A percentile compares a stretch with the other conserved stretches of the same genome.
Evolutionary conservation across 2,329 filamentous ascomycete genomes (phyloP).

Genomic region (Trichoderma semiorbis): DNA sequence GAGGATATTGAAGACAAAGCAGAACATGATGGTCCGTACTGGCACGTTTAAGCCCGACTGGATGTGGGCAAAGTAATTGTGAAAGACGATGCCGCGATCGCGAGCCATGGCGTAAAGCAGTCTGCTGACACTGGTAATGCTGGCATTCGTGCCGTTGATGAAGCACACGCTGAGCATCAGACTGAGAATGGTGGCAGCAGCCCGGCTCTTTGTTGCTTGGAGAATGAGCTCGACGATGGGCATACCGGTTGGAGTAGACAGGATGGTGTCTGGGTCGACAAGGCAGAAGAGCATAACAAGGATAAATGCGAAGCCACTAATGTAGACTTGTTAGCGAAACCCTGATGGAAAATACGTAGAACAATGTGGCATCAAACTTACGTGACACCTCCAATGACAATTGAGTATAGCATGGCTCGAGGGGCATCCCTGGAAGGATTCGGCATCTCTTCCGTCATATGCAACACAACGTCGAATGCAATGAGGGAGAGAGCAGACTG

Average conservation of each 20-base stretch:
- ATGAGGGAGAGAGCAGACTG: slow-evolving; percentile 9
- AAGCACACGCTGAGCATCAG: slow-evolving; percentile 3
- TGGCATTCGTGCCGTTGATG: slow-evolving; percentile 10
- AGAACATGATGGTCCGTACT: slow-evolving; percentile 12
- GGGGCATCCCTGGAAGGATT: not conserved
- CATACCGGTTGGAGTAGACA: not conserved
- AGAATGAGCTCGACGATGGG: slow-evolving; percentile 11
- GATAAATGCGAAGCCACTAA: not conserved
- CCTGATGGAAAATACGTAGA: not conserved
- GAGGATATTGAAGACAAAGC: slow-evolving; percentile 7
- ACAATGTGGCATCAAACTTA: not conserved
- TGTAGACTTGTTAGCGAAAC: not conserved
- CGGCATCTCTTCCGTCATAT: slow-evolving; percentile 14
- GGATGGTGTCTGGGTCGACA: not conserved
- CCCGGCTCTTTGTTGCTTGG: slow-evolving; percentile 7
- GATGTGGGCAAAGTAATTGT: slow-evolving; percentile 8
- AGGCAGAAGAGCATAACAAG: slow-evolving; percentile 8
- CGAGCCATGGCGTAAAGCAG: slow-evolving; percentile 8
- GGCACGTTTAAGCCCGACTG: slow-evolving; percentile 6
- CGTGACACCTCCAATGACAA: slow-evolving; percentile 3
- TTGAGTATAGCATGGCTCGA: slow-evolving; percentile 9
- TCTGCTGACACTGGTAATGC: slow-evolving; percentile 12
- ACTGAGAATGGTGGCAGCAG: slow-evolving; percentile 5
- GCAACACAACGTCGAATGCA: not conserved
- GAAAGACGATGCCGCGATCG: slow-evolving; percentile 5